Evolutionary conservation across 1,284 basidiomycete species (phyloP), one percentile per base, ranked within the genome.

Genomic region (Ustanciosporium gigantosporum): DNA sequence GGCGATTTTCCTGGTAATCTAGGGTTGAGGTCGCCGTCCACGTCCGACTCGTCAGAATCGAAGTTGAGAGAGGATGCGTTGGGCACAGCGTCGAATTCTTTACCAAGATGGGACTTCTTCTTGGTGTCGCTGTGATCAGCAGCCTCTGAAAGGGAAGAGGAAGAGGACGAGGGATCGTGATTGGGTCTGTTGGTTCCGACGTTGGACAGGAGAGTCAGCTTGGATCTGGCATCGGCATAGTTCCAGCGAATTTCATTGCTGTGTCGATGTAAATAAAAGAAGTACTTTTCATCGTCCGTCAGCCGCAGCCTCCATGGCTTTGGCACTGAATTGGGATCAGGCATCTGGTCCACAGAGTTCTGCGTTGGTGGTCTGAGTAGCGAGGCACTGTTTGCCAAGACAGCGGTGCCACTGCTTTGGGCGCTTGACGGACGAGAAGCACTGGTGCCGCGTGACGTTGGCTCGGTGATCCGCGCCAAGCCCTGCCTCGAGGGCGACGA

Each of bases 401-500:
- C 53, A 37, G 60, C 60, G n/a, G 53, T 58, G 36, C 44, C 49
- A 44, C 39, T 58, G 35, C 49, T 53, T 27, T 46, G 52, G 31
- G 46, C 38, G 1, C 53, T 52, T 5, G 60, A 64, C 0, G 60
- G 49, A 0, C 49, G 53, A 25, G 53, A 64, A 11, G 51, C 53
- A 25, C 46, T 50, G 19, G 53, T 39, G 27, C 19, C 31, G 5
- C 36, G 21, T 13, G 60, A 64, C 3, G 36, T 36, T 5, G 48
- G 23, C 9, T 37, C 25, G 39, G 48, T 66, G 16, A 35, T 25
- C 68, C 95, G 90, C 71, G 86, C 85, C n/a, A 90, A 86, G 25
- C 41, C 46, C 25, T 43, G 32, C n/a, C n/a, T n/a, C n/a, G n/a
- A n/a, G n/a, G n/a, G n/a, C n/a, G n/a, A n/a, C 11, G 24, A 17